Conservation (phyloP, 768 basidiomycete genomes). For the Chalciporus chontae region DNA sequence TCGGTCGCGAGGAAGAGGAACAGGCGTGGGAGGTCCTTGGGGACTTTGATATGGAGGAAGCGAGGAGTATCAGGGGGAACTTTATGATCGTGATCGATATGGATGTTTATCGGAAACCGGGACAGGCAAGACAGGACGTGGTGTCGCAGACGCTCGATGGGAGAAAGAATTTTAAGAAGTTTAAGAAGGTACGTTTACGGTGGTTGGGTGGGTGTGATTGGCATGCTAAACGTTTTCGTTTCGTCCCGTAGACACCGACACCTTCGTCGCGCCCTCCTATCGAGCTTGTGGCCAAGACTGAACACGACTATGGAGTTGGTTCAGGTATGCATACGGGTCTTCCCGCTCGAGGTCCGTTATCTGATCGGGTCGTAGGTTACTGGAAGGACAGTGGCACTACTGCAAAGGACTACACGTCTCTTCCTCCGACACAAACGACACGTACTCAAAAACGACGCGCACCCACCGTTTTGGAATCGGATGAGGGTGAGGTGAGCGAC, state of each 20-base stretch:
- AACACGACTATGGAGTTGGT: constrained; percentile 54
- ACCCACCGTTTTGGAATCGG: constrained; percentile 38
- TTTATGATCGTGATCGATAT: constrained; percentile 77
- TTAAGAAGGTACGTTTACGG: constrained; percentile 54
- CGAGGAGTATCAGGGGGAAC: constrained; percentile 61
- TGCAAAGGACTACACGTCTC: constrained; percentile 12
- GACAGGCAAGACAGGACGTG: constrained; percentile 17
- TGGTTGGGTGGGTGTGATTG: constrained; percentile 7
- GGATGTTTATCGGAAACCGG: constrained; percentile 44
- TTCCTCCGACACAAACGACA: constrained; percentile 16
- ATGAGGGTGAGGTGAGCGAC: constrained; percentile 30
- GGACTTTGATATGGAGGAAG: constrained; percentile 60
- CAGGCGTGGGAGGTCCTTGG: constrained; percentile 58
- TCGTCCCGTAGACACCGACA: constrained; percentile 25
- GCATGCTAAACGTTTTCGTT: neutral
- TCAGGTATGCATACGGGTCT: constrained; percentile 35
- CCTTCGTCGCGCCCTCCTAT: constrained; percentile 35
- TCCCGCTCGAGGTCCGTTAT: neutral
- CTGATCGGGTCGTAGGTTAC: constrained; percentile 40
- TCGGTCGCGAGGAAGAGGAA: constrained; percentile 44
- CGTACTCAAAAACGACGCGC: constrained; percentile 23
- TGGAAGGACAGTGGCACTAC: constrained; percentile 45
- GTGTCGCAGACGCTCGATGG: constrained; percentile 41
- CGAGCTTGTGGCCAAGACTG: constrained; percentile 49
- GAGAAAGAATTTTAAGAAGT: constrained; percentile 72